A percentile compares a stretch with the other conserved stretches of the same genome.
These are phyloP conservation scores for Paraleonurus japonicus DNA, from an alignment of 257 asterid genomes.

Conservation along the genomic window DNA sequence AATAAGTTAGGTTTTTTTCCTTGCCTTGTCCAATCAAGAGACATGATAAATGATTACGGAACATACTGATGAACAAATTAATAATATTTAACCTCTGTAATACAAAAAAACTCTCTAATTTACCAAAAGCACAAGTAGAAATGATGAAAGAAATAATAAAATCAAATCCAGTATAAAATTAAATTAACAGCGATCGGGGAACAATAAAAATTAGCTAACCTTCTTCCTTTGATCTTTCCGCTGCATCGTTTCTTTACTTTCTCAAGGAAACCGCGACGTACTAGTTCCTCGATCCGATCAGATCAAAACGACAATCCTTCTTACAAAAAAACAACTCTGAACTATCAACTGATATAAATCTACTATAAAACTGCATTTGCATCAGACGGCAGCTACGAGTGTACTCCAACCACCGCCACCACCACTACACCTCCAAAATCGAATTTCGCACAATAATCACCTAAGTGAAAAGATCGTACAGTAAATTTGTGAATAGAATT, in stretches of 20 bases:
- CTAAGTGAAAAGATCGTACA: not conserved
- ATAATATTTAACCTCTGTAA: not conserved
- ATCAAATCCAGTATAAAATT: not conserved
- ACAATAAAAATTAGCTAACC: conserved; percentile 37
- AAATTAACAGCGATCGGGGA: not conserved
- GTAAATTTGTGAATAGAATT: not conserved
- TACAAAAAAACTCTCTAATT: conserved; percentile 11
- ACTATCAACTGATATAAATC: conserved; percentile 10
- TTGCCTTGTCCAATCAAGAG: conserved; percentile 7
- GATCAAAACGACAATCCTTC: conserved; percentile 22
- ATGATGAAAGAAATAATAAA: not conserved
- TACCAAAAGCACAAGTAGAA: not conserved
- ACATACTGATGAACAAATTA: not conserved
- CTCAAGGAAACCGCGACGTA: conserved; percentile 20
- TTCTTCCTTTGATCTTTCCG: conserved; percentile 71
- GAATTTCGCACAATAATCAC: conserved; percentile 5
- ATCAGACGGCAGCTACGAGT: conserved; percentile 17
- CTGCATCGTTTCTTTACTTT: conserved; percentile 42
- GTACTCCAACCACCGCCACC: conserved; percentile 25
- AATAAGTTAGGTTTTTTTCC: not conserved
- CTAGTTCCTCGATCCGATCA: conserved; percentile 38
- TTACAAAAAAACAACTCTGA: conserved; percentile 1
- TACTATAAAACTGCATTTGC: conserved; percentile 24
- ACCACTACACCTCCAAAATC: conserved; percentile 16
- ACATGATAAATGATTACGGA: not conserved